Base-by-base conservation (phyloP, 2,329 filamentous ascomycete genomes). In the Blastomyces percursus region DNA sequence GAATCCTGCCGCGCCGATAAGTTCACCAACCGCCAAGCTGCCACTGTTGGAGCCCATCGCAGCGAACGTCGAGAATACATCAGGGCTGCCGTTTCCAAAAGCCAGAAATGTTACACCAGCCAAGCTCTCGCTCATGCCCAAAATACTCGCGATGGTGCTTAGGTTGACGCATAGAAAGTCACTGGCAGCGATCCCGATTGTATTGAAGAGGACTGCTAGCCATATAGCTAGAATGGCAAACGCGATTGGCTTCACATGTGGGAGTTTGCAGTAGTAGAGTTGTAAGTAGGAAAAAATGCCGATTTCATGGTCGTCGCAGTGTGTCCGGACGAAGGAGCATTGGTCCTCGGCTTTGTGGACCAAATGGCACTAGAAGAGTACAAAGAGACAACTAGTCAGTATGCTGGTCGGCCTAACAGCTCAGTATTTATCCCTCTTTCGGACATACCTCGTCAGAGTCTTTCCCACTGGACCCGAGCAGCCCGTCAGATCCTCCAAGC, bases 111-210 rank as follows among this genome's bases (percentile, higher is more conserved):
- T 99, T 35, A 99, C 95, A 44, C 94, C 94, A 0, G 94, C 91
- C 76, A 99, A 82, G 74, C 91, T 97, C 78, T 99, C 92, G 74
- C 92, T 96, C 79, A 99, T 87, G 24, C 93, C 92, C 35, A 97
- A 81, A 60, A 96, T 85, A 62, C 83, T 87, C 27, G 94, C 87
- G 69, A 99, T 94, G 14, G 94, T 97, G 75, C 90, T 94, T 42
- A 99, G 82, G 72, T 99, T 96, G 77, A 97, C 86, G 76, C 92
- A 97, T 77, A 99, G 94, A 79, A 99, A 99, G 77, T 99, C 94
- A 76, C 91, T 96, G 27, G 94, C 94, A 16, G 94, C 94, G 66
- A 99, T 96, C 64, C 94, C 94, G 67, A 99, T 96, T 16, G 94
- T 97, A 68, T 89, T 93, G 77, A 99, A 99, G 8, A 99, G 84